These are phyloP conservation scores for Ophiostoma triangulosporum DNA, from an alignment of 2,329 filamentous ascomycete species.

Conservation along the genomic window DNA sequence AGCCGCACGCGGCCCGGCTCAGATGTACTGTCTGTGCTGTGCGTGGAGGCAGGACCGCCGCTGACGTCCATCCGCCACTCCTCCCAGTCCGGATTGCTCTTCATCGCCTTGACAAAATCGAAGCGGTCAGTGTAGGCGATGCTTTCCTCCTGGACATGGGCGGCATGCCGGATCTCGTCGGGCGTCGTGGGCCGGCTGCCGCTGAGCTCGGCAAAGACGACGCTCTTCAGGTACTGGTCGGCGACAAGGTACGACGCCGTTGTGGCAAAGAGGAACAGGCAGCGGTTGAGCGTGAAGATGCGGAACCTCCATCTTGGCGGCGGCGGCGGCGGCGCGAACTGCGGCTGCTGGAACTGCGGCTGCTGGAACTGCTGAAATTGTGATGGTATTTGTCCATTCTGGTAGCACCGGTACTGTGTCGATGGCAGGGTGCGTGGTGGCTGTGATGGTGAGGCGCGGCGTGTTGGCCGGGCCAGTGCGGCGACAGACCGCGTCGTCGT, in stretches of 20 bases:
- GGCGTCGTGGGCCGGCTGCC: neutral
- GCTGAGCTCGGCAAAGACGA: neutral
- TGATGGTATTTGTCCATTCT: neutral
- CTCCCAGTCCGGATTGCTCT: conserved; percentile 11
- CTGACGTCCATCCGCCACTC: conserved; percentile 5
- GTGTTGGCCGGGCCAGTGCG: neutral
- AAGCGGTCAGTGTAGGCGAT: neutral
- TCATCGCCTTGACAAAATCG: conserved; percentile 9
- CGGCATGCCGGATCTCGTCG: neutral
- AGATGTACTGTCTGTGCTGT: neutral
- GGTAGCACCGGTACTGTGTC: neutral
- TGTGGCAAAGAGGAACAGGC: neutral
- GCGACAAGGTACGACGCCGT: neutral
- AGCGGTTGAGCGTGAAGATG: neutral
- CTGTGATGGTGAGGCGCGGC: neutral
- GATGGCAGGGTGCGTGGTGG: neutral
- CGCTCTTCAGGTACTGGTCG: neutral
- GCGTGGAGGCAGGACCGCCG: neutral
- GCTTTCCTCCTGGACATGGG: neutral
- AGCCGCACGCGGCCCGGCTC: conserved; percentile 18
- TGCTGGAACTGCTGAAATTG: neutral
- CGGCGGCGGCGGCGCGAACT: neutral
- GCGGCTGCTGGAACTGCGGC: neutral
- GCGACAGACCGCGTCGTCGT: neutral
- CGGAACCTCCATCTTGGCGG: neutral